phyloP scores from a whole-genome alignment of 805 yeast genomes.

The Wickerhamiella lipophila region DNA sequence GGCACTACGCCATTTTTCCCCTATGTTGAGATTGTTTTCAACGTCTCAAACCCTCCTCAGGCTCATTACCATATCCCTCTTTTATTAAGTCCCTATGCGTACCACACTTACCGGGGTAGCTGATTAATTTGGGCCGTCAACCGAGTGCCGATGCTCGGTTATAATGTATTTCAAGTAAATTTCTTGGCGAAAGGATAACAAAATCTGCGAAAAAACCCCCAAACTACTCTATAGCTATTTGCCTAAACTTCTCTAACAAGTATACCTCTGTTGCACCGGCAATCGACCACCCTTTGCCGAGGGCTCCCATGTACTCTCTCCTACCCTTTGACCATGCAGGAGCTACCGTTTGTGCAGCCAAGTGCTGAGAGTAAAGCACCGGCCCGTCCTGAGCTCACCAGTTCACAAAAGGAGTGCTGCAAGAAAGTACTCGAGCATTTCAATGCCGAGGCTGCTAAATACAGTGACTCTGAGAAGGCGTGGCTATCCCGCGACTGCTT shows the following conservation, averaged over 20 bases:
- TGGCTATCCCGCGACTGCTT: slow-evolving; percentile 93
- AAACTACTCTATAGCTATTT: too few relatives aligned
- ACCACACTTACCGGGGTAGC: slow-evolving; percentile 84
- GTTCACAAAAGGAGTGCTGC: slow-evolving; percentile 49
- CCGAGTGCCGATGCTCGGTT: too few relatives aligned
- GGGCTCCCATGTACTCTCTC: background rate
- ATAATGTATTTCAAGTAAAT: too few relatives aligned
- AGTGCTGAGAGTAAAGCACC: slow-evolving; percentile 43
- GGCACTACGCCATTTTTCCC: slow-evolving; percentile 51
- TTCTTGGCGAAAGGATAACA: too few relatives aligned
- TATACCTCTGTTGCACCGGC: too few relatives aligned
- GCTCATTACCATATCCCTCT: slow-evolving; percentile 84
- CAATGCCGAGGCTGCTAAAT: slow-evolving; percentile 30
- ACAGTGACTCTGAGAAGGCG: slow-evolving; percentile 51
- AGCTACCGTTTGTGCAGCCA: slow-evolving; percentile 44
- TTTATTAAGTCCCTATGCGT: slow-evolving; percentile 70
- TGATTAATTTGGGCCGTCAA: slow-evolving; percentile 22
- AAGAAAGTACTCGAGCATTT: slow-evolving; percentile 52
- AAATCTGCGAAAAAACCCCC: too few relatives aligned
- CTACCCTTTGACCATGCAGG: slow-evolving; percentile 1
- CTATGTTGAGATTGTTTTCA: slow-evolving; percentile 66
- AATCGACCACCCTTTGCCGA: too few relatives aligned
- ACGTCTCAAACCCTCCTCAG: slow-evolving; percentile 52
- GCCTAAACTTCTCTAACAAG: background rate
- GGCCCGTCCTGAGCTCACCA: slow-evolving; percentile 34